These are phyloP conservation scores for Aureobasidium sp. DNA, from an alignment of 2,329 filamentous ascomycete genomes.

Conservation along the genomic window DNA sequence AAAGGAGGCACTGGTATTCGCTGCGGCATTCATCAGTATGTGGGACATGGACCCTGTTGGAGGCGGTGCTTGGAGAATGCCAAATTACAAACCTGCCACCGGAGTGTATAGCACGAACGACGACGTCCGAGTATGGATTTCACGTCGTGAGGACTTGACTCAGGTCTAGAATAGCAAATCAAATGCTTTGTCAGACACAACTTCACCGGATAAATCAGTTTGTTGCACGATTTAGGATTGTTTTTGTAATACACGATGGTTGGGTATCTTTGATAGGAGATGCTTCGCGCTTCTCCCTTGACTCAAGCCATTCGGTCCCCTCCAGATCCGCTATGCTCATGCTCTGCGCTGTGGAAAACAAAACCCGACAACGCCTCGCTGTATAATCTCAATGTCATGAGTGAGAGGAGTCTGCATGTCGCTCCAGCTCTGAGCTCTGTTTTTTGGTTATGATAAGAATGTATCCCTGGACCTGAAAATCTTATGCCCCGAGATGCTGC, in stretches of 20 bases:
- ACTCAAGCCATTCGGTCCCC: background rate
- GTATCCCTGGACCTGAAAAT: background rate
- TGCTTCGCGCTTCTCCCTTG: background rate
- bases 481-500: background rate
- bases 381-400: conserved; percentile 3
- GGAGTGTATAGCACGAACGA: conserved; percentile 45
- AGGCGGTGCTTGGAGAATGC: conserved; percentile 45
- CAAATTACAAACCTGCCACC: conserved; percentile 42
- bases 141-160: conserved; percentile 15
- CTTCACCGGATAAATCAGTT: background rate
- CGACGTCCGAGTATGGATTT: conserved; percentile 50
- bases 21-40: conserved; percentile 46
- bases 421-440: background rate
- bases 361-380: conserved; percentile 13
- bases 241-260: background rate
- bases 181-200: background rate
- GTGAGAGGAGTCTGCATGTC: background rate
- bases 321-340: background rate
- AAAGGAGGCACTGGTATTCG: conserved; percentile 44
- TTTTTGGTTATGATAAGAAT: background rate
- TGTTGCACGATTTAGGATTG: background rate
- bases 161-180: background rate
- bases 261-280: background rate
- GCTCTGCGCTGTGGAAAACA: conserved; percentile 6
- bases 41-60: conserved; percentile 49